These are phyloP conservation scores for Thraustochytrium sp. DNA, from an alignment of 352 stramenopile genomes.

Conservation along the genomic window DNA sequence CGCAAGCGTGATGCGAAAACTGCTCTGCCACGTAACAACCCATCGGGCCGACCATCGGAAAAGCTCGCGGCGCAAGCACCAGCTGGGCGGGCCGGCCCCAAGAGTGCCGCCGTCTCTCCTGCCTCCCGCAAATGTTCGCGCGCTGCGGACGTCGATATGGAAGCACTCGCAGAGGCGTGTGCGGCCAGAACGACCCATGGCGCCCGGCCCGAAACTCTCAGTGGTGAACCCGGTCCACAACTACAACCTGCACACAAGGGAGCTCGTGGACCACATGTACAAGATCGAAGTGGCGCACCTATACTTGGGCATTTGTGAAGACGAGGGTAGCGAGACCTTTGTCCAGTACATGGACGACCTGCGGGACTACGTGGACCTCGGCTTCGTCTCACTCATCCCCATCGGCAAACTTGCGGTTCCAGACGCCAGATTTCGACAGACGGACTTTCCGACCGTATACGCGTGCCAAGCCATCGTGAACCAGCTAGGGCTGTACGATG, in stretches of 20 bases:
- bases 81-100: too few species aligned
- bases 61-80: too few species aligned
- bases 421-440: background rate
- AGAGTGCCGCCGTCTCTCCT: too few species aligned
- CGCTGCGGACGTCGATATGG: background rate
- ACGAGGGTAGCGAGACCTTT: background rate
- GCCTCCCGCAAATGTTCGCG: background rate
- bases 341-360: background rate
- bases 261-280: background rate
- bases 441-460: background rate
- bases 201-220: background rate
- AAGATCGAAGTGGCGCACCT: background rate
- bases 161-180: background rate
- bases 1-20: too few species aligned
- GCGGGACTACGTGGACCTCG: background rate
- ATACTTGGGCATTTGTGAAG: background rate
- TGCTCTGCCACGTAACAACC: too few species aligned
- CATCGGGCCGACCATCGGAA: too few species aligned
- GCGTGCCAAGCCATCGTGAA: background rate
- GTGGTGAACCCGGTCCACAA: background rate
- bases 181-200: too few species aligned
- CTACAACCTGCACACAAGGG: background rate
- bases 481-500: constrained; percentile 28
- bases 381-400: background rate
- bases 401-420: background rate